Percentiles rank a stretch among this genome's conserved stretches.
phyloP scores from a whole-genome alignment of 352 stramenopile genomes.

The Phytophthora macrochlamydospora region DNA sequence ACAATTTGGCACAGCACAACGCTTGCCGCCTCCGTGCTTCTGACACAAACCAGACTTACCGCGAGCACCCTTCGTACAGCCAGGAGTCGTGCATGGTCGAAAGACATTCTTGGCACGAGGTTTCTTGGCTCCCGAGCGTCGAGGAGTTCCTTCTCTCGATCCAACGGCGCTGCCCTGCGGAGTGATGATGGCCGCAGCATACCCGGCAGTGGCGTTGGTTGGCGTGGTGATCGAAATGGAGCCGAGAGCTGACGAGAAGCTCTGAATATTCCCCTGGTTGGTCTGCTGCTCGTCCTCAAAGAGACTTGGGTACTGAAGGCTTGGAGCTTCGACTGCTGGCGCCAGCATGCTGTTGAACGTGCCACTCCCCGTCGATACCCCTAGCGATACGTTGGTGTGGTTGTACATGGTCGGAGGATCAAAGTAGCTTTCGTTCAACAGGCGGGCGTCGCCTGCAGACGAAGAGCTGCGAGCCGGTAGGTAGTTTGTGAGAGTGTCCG shows the following conservation, averaged over 20 bases:
- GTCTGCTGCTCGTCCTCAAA: slow-evolving; percentile 23
- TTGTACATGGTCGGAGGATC: slow-evolving; percentile 21
- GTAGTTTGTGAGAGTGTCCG: slow-evolving; percentile 45
- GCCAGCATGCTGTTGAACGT: slow-evolving; percentile 24
- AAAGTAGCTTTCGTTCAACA: slow-evolving; percentile 25
- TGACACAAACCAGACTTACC: slow-evolving; percentile 86
- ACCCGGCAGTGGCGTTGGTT: slow-evolving; percentile 14
- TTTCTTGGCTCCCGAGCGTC: slow-evolving; percentile 58
- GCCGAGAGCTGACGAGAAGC: slow-evolving; percentile 27
- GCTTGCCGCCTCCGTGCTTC: slow-evolving; percentile 86
- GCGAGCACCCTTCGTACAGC: slow-evolving; percentile 79
- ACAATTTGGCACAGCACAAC: slow-evolving; percentile 62
- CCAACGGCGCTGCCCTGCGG: slow-evolving; percentile 17
- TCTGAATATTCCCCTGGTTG: slow-evolving; percentile 21
- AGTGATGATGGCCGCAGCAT: slow-evolving; percentile 29
- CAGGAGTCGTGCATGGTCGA: slow-evolving; percentile 57
- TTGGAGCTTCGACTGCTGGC: slow-evolving; percentile 10
- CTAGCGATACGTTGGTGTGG: slow-evolving; percentile 9
- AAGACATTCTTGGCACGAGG: slow-evolving; percentile 77
- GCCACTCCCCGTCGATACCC: neutral
- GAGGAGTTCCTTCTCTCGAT: slow-evolving; percentile 5
- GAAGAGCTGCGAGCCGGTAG: slow-evolving; percentile 24
- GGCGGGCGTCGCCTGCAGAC: slow-evolving; percentile 4
- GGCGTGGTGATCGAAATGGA: slow-evolving; percentile 32
- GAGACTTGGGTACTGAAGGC: slow-evolving; percentile 23